Conservation (phyloP, 106 monocot genomes). For the Allium fistulosum region DNA sequence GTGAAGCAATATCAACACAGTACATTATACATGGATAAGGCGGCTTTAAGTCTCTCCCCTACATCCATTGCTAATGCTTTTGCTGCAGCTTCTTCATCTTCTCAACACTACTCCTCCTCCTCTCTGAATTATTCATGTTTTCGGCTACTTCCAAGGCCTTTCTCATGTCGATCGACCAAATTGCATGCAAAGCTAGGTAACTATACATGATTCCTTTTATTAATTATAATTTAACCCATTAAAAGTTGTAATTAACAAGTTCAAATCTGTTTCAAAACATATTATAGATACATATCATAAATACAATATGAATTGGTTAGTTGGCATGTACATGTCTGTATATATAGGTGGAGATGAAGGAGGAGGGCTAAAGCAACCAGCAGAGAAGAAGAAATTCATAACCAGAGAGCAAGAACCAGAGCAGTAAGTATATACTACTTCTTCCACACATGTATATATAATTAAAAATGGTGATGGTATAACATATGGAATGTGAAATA, state of each 20-base stretch:
- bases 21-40: not conserved
- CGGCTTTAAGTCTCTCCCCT: not conserved
- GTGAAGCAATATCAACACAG: too few relatives aligned
- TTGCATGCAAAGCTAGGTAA: constrained; percentile 46
- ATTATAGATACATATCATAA: not conserved
- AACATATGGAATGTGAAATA: constrained; percentile 10
- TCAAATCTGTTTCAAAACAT: too few relatives aligned
- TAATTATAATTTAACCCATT: too few relatives aligned
- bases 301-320: too few relatives aligned
- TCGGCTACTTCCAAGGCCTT: too few relatives aligned
- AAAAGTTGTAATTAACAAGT: too few relatives aligned
- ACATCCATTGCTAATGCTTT: not conserved
- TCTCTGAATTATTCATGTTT: too few relatives aligned
- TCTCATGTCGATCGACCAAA: constrained; percentile 2
- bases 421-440: constrained; percentile 28
- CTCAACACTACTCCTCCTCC: constrained; percentile 5
- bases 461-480: not conserved
- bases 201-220: too few relatives aligned
- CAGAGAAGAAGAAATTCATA: constrained; percentile 94
- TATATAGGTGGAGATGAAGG: constrained; percentile 37
- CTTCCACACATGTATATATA: not conserved
- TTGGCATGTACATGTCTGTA: not conserved
- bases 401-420: constrained; percentile 94
- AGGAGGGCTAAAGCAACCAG: constrained; percentile 44
- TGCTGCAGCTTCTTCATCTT: constrained; percentile 11